phyloP scores from a whole-genome alignment of 2,329 filamentous ascomycete genomes.

The Xylariaceae sp. region DNA sequence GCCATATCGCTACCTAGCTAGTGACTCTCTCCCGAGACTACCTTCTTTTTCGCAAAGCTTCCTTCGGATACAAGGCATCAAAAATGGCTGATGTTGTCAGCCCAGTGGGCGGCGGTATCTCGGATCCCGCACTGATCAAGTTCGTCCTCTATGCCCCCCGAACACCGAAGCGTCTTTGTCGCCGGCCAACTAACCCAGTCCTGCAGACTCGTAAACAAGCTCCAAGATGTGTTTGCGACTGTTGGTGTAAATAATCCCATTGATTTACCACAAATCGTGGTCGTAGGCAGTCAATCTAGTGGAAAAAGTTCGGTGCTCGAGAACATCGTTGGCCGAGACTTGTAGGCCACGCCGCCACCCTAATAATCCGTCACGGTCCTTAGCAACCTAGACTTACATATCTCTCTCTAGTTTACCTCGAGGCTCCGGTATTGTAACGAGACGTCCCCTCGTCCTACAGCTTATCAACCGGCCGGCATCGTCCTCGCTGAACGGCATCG shows the following conservation, averaged over 20 bases:
- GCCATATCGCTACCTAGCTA: neutral
- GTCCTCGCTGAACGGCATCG: conserved; percentile 65
- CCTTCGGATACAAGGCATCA: conserved; percentile 1
- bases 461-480: conserved; percentile 81
- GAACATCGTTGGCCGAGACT: conserved; percentile 97
- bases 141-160: conserved; percentile 34
- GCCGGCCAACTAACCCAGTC: conserved; percentile 27
- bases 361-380: neutral
- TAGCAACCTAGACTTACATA: conserved; percentile 4
- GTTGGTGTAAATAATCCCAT: conserved; percentile 99
- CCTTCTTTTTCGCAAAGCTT: neutral
- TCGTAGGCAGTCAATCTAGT: conserved; percentile 97
- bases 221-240: conserved; percentile 98
- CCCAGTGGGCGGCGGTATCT: conserved; percentile 55
- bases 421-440: conserved; percentile 94
- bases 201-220: conserved; percentile 84
- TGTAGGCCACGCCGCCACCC: conserved; percentile 56
- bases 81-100: conserved; percentile 33
- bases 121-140: conserved; percentile 62
- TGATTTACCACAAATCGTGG: conserved; percentile 95
- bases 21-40: neutral
- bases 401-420: conserved; percentile 67
- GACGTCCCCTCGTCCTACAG: conserved; percentile 91
- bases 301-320: conserved; percentile 99
- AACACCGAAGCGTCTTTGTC: conserved; percentile 14